Evolutionary conservation across 148 eudicot species (phyloP).

Genomic region (Chenopodium quinoa): DNA sequence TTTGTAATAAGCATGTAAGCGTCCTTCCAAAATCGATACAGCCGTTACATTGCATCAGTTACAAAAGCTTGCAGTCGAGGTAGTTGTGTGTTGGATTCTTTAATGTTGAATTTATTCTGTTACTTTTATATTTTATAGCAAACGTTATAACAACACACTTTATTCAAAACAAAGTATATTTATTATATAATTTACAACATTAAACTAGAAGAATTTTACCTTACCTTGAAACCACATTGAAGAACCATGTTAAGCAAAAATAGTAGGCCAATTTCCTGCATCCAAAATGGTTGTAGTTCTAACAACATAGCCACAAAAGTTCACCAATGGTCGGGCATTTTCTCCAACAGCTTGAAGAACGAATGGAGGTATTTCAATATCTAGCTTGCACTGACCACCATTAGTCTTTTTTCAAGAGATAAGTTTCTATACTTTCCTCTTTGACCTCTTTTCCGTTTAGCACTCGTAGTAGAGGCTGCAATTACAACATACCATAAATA

Average conservation of each 20-base stretch:
- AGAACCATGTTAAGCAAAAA: background rate
- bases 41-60: background rate
- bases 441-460: background rate
- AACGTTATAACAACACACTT: too few species aligned
- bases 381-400: too few species aligned
- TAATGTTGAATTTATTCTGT: background rate
- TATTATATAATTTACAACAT: too few species aligned
- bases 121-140: background rate
- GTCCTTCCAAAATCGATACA: background rate
- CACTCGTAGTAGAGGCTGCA: slow-evolving; percentile 1
- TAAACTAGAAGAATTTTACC: background rate
- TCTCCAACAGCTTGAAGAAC: background rate
- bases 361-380: background rate
- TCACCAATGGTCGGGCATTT: background rate
- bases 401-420: background rate
- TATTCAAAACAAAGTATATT: background rate
- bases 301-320: background rate
- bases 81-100: background rate
- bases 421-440: background rate
- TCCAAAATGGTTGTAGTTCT: background rate
- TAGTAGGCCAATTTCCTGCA: background rate
- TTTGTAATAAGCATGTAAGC: background rate
- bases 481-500: too few species aligned
- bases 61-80: background rate
- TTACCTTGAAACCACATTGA: background rate